Evolutionary conservation across 345 rosid genomes (phyloP).

Genomic region (rapeseed (Brassica napus)): DNA sequence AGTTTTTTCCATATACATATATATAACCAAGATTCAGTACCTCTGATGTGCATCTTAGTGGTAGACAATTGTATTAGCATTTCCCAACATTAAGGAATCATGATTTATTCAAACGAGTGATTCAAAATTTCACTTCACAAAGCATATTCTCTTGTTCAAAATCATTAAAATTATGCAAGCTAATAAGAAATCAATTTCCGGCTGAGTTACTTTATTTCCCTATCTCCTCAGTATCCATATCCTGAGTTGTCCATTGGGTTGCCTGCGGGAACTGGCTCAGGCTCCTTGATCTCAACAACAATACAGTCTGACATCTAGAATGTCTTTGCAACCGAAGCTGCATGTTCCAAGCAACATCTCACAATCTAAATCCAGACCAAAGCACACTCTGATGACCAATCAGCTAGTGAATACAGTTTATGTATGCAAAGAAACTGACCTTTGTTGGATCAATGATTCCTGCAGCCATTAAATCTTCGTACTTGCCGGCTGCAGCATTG

Average conservation of each 20-base stretch:
- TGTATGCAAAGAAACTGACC: conserved; percentile 39
- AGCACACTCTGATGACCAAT: background rate
- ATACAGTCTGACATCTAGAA: conserved; percentile 99
- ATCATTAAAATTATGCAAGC: conserved; percentile 31
- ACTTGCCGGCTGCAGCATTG: conserved; percentile 95
- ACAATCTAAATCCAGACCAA: conserved; percentile 61
- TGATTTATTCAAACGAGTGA: conserved; percentile 20
- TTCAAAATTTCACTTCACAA: conserved; percentile 34
- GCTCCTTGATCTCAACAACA: conserved; percentile 96
- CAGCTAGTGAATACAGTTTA: background rate
- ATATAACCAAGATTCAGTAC: background rate
- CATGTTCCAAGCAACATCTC: conserved; percentile 98
- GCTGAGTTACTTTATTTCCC: conserved; percentile 3
- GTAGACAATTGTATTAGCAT: no score
- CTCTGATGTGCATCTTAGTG: background rate
- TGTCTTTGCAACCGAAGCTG: conserved; percentile 91
- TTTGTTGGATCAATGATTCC: conserved; percentile 98
- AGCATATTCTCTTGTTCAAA: conserved; percentile 35
- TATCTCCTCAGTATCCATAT: conserved; percentile 47
- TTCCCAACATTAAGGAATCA: background rate
- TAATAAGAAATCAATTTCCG: background rate
- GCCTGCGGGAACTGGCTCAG: conserved; percentile 66
- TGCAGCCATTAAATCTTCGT: conserved; percentile 94
- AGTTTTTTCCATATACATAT: conserved; percentile 47
- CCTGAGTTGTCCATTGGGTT: conserved; percentile 97